A percentile compares a stretch with the other conserved stretches of the same genome.
phyloP scores from a whole-genome alignment of 75 land plant genomes.

The Chamaecyparis obtusa region DNA sequence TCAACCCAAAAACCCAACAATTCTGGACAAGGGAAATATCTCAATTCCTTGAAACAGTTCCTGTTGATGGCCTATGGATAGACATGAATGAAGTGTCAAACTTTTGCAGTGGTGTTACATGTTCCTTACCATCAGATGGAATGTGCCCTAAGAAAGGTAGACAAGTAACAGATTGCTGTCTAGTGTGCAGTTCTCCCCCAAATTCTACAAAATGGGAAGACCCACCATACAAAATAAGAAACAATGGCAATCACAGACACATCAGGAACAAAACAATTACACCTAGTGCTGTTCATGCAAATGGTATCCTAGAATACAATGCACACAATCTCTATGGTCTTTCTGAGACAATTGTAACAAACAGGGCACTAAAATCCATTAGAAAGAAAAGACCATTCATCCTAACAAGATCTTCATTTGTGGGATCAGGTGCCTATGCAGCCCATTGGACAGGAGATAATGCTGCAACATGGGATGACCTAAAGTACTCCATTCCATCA shows the following conservation, averaged over 20 bases:
- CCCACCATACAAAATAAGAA: constrained; percentile 28
- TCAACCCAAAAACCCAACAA: constrained; percentile 21
- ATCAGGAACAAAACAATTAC: constrained; percentile 32
- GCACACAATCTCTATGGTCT: constrained; percentile 37
- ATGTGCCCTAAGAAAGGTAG: constrained; percentile 15
- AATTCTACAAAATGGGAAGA: constrained; percentile 36
- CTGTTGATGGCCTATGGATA: constrained; percentile 49
- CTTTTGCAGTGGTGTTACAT: constrained; percentile 33
- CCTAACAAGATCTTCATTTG: constrained; percentile 38
- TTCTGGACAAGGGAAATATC: constrained; percentile 38
- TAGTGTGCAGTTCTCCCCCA: constrained; percentile 17
- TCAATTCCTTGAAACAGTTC: constrained; percentile 26
- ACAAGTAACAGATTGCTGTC: constrained; percentile 21
- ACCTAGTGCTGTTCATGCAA: constrained; percentile 21
- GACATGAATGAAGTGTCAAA: constrained; percentile 52
- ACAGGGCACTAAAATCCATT: constrained; percentile 25
- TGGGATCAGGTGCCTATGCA: constrained; percentile 31
- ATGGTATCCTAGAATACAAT: constrained; percentile 35
- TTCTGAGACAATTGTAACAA: constrained; percentile 34
- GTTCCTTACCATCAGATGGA: constrained; percentile 15
- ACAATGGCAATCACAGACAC: constrained; percentile 16
- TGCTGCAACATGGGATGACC: constrained; percentile 38
- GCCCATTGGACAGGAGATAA: constrained; percentile 57
- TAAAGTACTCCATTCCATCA: constrained; percentile 15
- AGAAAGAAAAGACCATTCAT: constrained; percentile 36